These are phyloP conservation scores for Vaccinium vitisidaea DNA, from an alignment of 148 eudicot genomes.

Conservation along the genomic window DNA sequence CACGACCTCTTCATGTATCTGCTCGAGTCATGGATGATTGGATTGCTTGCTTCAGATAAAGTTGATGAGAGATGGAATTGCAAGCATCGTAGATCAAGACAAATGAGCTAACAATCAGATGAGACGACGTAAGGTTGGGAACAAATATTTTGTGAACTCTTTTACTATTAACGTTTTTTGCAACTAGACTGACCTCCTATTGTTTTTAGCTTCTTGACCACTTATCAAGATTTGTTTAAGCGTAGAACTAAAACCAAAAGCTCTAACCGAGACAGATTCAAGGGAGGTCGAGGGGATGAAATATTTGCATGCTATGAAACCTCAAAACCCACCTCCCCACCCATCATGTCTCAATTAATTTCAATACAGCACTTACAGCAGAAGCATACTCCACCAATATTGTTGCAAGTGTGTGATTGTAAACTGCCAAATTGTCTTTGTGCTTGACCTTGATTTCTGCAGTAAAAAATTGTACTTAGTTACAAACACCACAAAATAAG, in stretches of 20 bases:
- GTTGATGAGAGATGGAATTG: not conserved
- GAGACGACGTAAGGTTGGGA: not conserved
- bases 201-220: not conserved
- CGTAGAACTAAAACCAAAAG: not conserved
- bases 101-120: not conserved
- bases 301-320: not conserved
- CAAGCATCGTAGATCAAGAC: not conserved
- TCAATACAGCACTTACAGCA: constrained; percentile 18
- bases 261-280: not conserved
- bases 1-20: not conserved
- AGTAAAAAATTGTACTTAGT: constrained; percentile 1
- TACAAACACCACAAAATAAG: not conserved
- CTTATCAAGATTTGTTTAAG: not conserved
- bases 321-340: not conserved
- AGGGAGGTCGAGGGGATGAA: not conserved
- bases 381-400: constrained; percentile 29
- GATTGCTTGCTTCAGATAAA: not conserved
- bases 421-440: constrained; percentile 14
- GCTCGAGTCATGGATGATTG: not conserved
- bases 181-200: not conserved
- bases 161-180: not conserved
- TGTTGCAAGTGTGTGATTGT: constrained; percentile 28
- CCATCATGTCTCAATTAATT: not conserved
- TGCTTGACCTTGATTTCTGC: constrained; percentile 25
- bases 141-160: not conserved